Conservation (phyloP, 164 flowering plant species). For the Vitis labrusca region DNA sequence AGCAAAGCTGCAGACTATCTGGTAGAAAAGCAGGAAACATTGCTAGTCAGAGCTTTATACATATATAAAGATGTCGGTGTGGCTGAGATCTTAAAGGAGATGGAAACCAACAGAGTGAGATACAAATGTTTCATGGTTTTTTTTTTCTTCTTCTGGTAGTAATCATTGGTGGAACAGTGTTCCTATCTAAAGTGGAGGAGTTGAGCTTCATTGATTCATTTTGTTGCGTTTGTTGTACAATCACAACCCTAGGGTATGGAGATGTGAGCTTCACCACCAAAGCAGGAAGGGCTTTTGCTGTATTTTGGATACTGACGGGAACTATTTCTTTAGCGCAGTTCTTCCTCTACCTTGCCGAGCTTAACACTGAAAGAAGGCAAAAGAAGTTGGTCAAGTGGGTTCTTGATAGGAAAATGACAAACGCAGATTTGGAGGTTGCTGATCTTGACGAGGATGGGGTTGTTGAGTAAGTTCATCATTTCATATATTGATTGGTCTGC, state of each 20-base stretch:
- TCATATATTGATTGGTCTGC: neutral
- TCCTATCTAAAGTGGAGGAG: slow-evolving; percentile 54
- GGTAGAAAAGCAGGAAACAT: slow-evolving; percentile 72
- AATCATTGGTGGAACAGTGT: slow-evolving; percentile 20
- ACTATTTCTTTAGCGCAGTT: slow-evolving; percentile 56
- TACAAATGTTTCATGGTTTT: too few species aligned
- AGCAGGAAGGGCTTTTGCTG: slow-evolving; percentile 55
- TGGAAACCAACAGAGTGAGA: slow-evolving; percentile 18
- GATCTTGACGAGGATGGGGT: slow-evolving; percentile 71
- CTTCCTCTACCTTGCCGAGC: slow-evolving; percentile 51
- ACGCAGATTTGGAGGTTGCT: slow-evolving; percentile 77
- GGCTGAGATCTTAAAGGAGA: slow-evolving; percentile 46
- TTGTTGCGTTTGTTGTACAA: slow-evolving; percentile 89
- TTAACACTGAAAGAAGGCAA: slow-evolving; percentile 53
- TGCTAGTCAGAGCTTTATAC: slow-evolving; percentile 60
- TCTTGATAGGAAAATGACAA: slow-evolving; percentile 51
- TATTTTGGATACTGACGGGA: slow-evolving; percentile 58
- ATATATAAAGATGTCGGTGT: slow-evolving; percentile 31
- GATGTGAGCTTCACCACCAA: slow-evolving; percentile 60
- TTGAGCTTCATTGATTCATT: slow-evolving; percentile 68
- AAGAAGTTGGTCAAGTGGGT: slow-evolving; percentile 63
- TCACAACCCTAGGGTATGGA: slow-evolving; percentile 66
- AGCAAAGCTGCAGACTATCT: slow-evolving; percentile 76
- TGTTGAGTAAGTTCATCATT: slow-evolving; percentile 46
- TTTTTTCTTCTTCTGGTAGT: too few species aligned